A percentile compares a stretch with the other conserved stretches of the same genome.
Conservation (phyloP, 768 basidiomycete species). For the Tephrocybe sp. region DNA sequence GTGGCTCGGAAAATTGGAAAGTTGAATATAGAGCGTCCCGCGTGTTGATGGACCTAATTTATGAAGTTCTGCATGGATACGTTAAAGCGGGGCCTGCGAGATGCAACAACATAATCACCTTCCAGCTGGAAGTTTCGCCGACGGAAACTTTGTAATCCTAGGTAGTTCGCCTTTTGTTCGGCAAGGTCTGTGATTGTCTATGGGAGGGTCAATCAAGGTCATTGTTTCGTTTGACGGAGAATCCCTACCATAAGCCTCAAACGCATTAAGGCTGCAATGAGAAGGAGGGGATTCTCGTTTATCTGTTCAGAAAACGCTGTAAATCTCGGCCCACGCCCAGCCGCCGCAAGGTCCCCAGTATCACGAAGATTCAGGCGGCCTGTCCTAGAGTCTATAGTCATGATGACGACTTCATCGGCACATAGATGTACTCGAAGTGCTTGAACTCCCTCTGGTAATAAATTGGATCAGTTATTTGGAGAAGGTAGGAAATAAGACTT, state of each 20-base stretch:
- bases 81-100: background rate
- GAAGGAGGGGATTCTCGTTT: constrained; percentile 65
- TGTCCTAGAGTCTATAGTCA: constrained; percentile 79
- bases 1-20: constrained; percentile 74
- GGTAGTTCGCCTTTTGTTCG: constrained; percentile 83
- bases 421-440: constrained; percentile 72
- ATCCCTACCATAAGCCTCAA: constrained; percentile 62
- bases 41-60: constrained; percentile 70
- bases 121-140: constrained; percentile 64
- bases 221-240: background rate
- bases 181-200: constrained; percentile 83
- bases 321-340: constrained; percentile 71
- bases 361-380: constrained; percentile 79
- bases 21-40: constrained; percentile 72
- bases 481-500: constrained; percentile 9
- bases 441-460: constrained; percentile 46
- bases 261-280: constrained; percentile 57
- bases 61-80: constrained; percentile 47
- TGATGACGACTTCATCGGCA: constrained; percentile 71
- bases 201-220: background rate
- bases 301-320: constrained; percentile 55
- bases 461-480: background rate
- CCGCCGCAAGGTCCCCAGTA: constrained; percentile 76
- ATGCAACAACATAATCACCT: constrained; percentile 39
- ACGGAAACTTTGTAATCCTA: constrained; percentile 77